phyloP scores from a whole-genome alignment of 2,329 filamentous ascomycete genomes.

The Neonectria coccinea region DNA sequence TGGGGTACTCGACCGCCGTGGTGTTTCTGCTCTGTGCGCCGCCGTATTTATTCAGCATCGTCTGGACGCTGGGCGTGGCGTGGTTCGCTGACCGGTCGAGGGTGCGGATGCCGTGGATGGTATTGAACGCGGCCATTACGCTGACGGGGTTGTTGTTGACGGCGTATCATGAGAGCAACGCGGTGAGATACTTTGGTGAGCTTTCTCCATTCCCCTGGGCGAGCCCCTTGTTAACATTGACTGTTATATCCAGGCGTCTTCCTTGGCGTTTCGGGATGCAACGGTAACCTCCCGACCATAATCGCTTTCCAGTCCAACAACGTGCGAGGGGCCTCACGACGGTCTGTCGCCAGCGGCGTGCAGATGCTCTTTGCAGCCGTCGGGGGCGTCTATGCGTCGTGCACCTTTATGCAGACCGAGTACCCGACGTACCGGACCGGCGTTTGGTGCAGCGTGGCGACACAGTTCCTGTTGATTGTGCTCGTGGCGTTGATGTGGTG shows the following conservation, averaged over 20 bases:
- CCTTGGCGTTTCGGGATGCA: slow-evolving; percentile 31
- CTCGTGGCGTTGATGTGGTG: slow-evolving; percentile 27
- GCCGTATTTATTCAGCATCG: slow-evolving; percentile 49
- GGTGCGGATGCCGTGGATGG: slow-evolving; percentile 47
- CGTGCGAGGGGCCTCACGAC: slow-evolving; percentile 45
- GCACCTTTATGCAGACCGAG: slow-evolving; percentile 48
- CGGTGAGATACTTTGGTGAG: slow-evolving; percentile 46
- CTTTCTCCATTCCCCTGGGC: background rate
- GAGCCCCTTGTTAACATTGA: background rate
- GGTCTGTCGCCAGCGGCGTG: slow-evolving; percentile 47
- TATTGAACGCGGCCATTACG: slow-evolving; percentile 32
- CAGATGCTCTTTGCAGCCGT: slow-evolving; percentile 49
- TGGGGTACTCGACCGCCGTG: slow-evolving; percentile 43
- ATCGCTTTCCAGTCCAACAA: slow-evolving; percentile 47
- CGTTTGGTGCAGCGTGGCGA: slow-evolving; percentile 44
- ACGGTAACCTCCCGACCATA: slow-evolving; percentile 32
- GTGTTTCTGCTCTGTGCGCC: slow-evolving; percentile 52
- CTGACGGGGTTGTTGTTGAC: slow-evolving; percentile 29
- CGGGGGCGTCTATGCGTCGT: slow-evolving; percentile 48
- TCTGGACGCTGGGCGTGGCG: slow-evolving; percentile 48
- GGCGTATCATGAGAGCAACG: slow-evolving; percentile 38
- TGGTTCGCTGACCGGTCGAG: slow-evolving; percentile 49
- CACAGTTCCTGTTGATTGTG: slow-evolving; percentile 35
- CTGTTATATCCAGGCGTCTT: slow-evolving; percentile 23
- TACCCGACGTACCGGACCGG: slow-evolving; percentile 45